phyloP scores from a whole-genome alignment of 352 stramenopile genomes.

The Ochromonadaceae sp. region DNA sequence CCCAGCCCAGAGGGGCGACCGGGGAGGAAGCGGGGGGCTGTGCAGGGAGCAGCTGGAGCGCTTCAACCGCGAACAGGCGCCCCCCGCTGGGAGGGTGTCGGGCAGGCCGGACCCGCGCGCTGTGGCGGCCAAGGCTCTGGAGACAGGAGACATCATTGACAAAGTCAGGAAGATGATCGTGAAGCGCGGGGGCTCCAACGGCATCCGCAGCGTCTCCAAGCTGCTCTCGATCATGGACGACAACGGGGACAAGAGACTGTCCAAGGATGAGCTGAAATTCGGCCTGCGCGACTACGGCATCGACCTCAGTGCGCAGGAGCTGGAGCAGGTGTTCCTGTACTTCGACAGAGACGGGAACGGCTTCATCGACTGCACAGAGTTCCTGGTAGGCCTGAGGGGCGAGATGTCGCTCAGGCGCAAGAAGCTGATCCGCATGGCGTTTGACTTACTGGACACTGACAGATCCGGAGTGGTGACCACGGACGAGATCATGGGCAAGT shows the following conservation, averaged over 20 bases:
- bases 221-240: constrained; percentile 37
- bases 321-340: constrained; percentile 49
- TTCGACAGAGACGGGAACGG: constrained; percentile 66
- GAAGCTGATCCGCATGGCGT: constrained; percentile 36
- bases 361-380: constrained; percentile 57
- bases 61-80: no score
- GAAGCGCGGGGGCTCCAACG: constrained; percentile 25
- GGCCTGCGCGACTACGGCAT: constrained; percentile 36
- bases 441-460: constrained; percentile 32
- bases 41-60: no score
- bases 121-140: constrained; percentile 12
- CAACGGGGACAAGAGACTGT: constrained; percentile 28
- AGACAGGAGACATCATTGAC: constrained; percentile 8
- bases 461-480: constrained; percentile 29
- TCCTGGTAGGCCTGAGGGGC: constrained; percentile 55
- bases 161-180: constrained; percentile 22
- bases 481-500: constrained; percentile 32
- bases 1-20: no score
- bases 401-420: constrained; percentile 31
- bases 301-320: constrained; percentile 36
- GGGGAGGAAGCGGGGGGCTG: no score
- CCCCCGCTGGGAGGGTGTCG: no score
- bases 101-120: neutral
- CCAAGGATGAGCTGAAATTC: constrained; percentile 32
- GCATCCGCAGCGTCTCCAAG: constrained; percentile 27